Evolutionary conservation across 1,139 yeast genomes (phyloP), one percentile per base, ranked within the genome.

Genomic region (Williopsis jadinii): DNA sequence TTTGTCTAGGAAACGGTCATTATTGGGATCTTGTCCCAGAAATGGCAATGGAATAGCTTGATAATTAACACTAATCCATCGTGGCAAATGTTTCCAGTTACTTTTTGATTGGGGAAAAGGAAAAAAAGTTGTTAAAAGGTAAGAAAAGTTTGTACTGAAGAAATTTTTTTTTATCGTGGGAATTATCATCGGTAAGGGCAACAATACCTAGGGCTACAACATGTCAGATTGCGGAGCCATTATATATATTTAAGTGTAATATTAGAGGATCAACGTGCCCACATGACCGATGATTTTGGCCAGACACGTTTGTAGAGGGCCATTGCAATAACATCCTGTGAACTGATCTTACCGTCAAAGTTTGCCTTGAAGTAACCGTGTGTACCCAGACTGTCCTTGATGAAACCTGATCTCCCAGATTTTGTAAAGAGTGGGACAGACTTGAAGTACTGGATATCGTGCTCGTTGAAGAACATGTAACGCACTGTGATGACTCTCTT

Each of bases 281-380:
- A 64, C 41, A 59, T 57, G n/a, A 46, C 38, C 6, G 70, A 66
- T 10, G 56, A 38, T 41, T 65, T 73, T 32, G 97, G 97, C 97
- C 97, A 94, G 45, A 84, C 82, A 57, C 98, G 80, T 67, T 86
- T 90, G 68, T 84, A 92, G 54, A 94, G 66, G 35, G 96, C 82
- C 97, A 94, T 87, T 29, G 90, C 97, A 35, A 92, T 80, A 11
- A 87, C 81, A 63, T 94, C 98, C 65, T 90, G 97, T 0, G 97
- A 85, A 37, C 86, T 78, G 55, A 94, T 70, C 56, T 82, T 85
- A 43, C 94, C 94, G 60, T 94, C 97, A 58, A 94, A 94, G 15
- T 86, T 84, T 19, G 97, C 96, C 67, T 94, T 94, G 73, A 84
- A 90, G 67, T 92, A 87, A 49, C 99, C 99, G 63, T 94, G 98